Percentiles rank a stretch among this genome's conserved stretches.
These are phyloP conservation scores for Suillus ampliporus DNA, from an alignment of 768 basidiomycete species.

Conservation along the genomic window DNA sequence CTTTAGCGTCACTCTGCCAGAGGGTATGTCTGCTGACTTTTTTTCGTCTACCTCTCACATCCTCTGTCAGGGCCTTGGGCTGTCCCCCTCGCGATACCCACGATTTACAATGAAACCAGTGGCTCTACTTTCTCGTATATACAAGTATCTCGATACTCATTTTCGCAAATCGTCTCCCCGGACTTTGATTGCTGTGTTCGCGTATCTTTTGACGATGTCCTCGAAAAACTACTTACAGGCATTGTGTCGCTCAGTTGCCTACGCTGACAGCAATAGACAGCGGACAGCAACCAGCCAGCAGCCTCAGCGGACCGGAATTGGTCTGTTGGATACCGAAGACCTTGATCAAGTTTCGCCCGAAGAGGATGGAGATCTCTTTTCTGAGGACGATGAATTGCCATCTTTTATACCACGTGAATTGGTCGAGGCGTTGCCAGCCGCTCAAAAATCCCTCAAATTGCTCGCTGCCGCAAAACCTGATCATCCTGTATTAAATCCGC, in stretches of 20 bases:
- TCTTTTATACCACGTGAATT: constrained; percentile 63
- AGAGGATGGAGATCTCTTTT: constrained; percentile 45
- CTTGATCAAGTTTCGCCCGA: constrained; percentile 46
- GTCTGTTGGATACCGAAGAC: constrained; percentile 35
- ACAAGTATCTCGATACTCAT: constrained; percentile 58
- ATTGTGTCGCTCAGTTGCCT: constrained; percentile 67
- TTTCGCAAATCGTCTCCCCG: constrained; percentile 57
- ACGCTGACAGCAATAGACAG: constrained; percentile 36
- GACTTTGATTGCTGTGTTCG: constrained; percentile 57
- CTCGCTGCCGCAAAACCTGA: constrained; percentile 68
- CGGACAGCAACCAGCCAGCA: constrained; percentile 23
- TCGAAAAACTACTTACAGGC: constrained; percentile 67
- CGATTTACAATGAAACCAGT: constrained; percentile 50
- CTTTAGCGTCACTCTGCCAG: constrained; percentile 62
- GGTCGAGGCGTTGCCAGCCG: constrained; percentile 60
- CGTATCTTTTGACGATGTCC: constrained; percentile 68
- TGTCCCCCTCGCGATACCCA: constrained; percentile 46
- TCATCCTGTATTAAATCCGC: constrained; percentile 56
- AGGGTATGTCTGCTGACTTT: constrained; percentile 49
- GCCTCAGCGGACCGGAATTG: constrained; percentile 22
- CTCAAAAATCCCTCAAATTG: constrained; percentile 71
- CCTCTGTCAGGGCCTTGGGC: constrained; percentile 34
- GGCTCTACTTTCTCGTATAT: constrained; percentile 64
- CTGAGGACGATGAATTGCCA: constrained; percentile 55
- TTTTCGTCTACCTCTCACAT: not conserved